Base-by-base conservation (phyloP, 257 asterid species). In the Cruciata laevipes region DNA sequence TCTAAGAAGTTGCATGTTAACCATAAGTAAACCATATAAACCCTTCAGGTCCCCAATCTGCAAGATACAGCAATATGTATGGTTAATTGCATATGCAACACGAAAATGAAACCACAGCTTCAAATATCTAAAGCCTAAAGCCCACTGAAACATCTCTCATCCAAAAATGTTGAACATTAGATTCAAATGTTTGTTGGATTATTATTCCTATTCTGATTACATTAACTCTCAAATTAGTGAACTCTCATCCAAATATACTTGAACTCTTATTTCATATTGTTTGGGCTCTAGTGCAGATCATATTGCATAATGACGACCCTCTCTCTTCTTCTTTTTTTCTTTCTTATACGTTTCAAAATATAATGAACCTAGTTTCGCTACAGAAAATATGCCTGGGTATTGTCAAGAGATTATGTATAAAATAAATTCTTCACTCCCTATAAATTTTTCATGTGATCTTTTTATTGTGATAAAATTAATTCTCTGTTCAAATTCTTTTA, bases 1-100 rank as follows among this genome's bases (percentile, higher is more conserved):
- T 76, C 97, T 84, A 32, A 94, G 90, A 78, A 77, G 49, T 71
- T 83, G 88, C 83, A 94, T 74, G 74, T 73, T 70, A 38, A 85
- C 95, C 85, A 73, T 82, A 80, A 85, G 67, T 65, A 94, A 84
- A 73, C 99, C 99, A 70, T 80, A 85, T 52, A 94, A 61, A 56
- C 97, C 99, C 77, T 94, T 94, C 69, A 90, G 74, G 75, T 94
- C 99, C 65, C 99, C 99, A 81, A 94, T 69, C 96, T 94, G 91
- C 85, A 82, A 64, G 73, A 74, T 38, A 55, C 57, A 13, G 57
- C 3, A 63, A 74, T 52, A 42, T 66, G 57, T 31, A 57, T 16
- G 25, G 62, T 42, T 4, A 51, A 40, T 20, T 13, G 25, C 58
- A 57, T 12, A 44, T 33, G 68, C 31, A 32, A 35, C 31, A 18